These are phyloP conservation scores for Kokia cookei DNA, from an alignment of 441 rosid genomes.

Conservation along the genomic window DNA sequence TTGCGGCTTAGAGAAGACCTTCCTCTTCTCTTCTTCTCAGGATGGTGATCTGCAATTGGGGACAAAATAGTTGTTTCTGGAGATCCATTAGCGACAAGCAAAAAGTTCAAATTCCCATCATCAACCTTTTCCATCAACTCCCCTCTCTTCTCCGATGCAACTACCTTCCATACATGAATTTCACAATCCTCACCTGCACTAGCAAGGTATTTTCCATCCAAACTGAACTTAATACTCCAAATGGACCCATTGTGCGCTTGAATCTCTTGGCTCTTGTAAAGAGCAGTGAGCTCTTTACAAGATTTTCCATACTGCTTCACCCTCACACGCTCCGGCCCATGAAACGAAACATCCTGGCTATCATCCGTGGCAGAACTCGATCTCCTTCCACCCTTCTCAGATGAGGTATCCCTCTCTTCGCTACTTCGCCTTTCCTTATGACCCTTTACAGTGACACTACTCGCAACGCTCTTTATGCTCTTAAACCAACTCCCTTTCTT, in stretches of 20 bases:
- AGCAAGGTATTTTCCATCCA: slow-evolving; percentile 75
- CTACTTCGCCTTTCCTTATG: slow-evolving; percentile 82
- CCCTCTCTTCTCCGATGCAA: slow-evolving; percentile 61
- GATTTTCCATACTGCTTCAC: slow-evolving; percentile 67
- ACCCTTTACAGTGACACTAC: slow-evolving; percentile 52
- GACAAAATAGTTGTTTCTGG: slow-evolving; percentile 45
- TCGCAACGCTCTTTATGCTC: slow-evolving; percentile 72
- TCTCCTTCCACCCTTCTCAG: slow-evolving; percentile 91
- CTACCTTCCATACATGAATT: slow-evolving; percentile 68
- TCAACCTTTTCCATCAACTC: slow-evolving; percentile 72
- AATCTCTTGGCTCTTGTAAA: slow-evolving; percentile 67
- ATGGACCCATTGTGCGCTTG: slow-evolving; percentile 68
- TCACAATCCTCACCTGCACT: slow-evolving; percentile 73
- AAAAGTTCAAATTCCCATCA: slow-evolving; percentile 45
- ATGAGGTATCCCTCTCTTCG: slow-evolving; percentile 86
- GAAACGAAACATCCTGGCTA: slow-evolving; percentile 84
- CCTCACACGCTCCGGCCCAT: slow-evolving; percentile 67
- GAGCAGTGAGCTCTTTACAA: slow-evolving; percentile 51
- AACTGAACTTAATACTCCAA: slow-evolving; percentile 75
- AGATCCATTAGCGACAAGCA: slow-evolving; percentile 46
- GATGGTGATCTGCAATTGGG: slow-evolving; percentile 28
- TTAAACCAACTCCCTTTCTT: slow-evolving; percentile 81
- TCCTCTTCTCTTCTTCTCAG: slow-evolving; percentile 53
- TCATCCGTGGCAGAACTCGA: slow-evolving; percentile 99
- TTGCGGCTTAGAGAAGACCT: slow-evolving; percentile 65